These are phyloP conservation scores for Solanum sejunctum DNA, from an alignment of 257 asterid genomes.

Conservation along the genomic window DNA sequence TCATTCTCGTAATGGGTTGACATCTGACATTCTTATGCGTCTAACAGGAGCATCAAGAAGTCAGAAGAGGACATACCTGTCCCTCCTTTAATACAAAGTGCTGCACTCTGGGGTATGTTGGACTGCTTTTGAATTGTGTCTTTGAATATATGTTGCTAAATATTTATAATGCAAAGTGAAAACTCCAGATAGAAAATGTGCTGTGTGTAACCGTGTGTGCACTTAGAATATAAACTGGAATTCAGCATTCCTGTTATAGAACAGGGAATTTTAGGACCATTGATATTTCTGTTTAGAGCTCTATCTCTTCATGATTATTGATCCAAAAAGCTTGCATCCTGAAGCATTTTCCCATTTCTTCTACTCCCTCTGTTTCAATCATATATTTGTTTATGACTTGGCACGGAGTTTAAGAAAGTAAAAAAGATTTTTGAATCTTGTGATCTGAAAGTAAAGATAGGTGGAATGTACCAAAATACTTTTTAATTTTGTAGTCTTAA, in stretches of 20 bases:
- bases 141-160: background rate
- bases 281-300: background rate
- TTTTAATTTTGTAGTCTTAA: too few species aligned
- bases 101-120: conserved; percentile 84
- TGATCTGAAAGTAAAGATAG: too few species aligned
- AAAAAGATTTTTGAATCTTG: too few species aligned
- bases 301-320: background rate
- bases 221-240: background rate
- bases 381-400: too few species aligned
- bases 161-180: background rate
- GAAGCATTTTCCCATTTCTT: background rate
- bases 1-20: background rate
- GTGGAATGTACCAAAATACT: too few species aligned
- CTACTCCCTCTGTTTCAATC: too few species aligned
- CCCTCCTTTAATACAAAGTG: conserved; percentile 81
- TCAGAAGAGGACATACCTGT: conserved; percentile 88
- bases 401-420: too few species aligned
- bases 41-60: conserved; percentile 64
- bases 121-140: background rate
- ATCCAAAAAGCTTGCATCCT: background rate
- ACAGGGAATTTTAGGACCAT: background rate
- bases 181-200: background rate
- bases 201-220: background rate
- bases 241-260: background rate
- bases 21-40: background rate